These are phyloP conservation scores for Leccinum subrobustum DNA, from an alignment of 1,284 basidiomycete genomes.

Conservation along the genomic window DNA sequence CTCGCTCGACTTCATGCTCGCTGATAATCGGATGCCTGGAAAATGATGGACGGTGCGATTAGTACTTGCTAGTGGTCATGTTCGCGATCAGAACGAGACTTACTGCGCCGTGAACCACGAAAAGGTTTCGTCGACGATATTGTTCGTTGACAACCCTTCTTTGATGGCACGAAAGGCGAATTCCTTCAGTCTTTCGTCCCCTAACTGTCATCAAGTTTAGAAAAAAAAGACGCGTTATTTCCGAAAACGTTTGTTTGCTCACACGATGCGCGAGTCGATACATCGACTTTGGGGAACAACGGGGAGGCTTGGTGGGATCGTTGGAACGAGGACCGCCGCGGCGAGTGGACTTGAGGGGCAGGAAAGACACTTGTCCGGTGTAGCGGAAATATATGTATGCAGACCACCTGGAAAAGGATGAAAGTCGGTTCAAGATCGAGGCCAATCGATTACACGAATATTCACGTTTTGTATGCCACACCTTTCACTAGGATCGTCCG, in stretches of 20 bases:
- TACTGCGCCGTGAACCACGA: conserved; percentile 35
- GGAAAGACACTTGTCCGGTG: conserved; percentile 30
- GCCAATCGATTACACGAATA: neutral
- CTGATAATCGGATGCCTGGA: conserved; percentile 19
- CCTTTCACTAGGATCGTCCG: conserved; percentile 30
- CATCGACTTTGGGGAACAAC: conserved; percentile 37
- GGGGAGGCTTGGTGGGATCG: neutral
- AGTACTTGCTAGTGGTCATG: neutral
- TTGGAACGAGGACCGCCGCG: neutral
- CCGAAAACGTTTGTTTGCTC: conserved; percentile 3
- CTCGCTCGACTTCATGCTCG: conserved; percentile 21
- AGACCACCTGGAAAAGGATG: conserved; percentile 18
- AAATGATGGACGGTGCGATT: neutral
- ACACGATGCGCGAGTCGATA: conserved; percentile 31
- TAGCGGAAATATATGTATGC: conserved; percentile 33
- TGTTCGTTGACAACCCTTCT: conserved; percentile 24
- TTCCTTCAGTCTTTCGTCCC: conserved; percentile 26
- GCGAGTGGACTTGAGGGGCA: conserved; percentile 25
- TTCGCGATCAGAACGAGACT: conserved; percentile 5
- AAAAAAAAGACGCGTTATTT: neutral
- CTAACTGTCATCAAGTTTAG: conserved; percentile 22
- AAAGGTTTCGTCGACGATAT: conserved; percentile 31
- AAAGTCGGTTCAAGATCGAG: neutral
- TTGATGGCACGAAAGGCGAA: conserved; percentile 28
- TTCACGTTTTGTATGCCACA: conserved; percentile 32